phyloP scores from a whole-genome alignment of 1,284 basidiomycete genomes.

The Austroboletus novae-zelandiae region DNA sequence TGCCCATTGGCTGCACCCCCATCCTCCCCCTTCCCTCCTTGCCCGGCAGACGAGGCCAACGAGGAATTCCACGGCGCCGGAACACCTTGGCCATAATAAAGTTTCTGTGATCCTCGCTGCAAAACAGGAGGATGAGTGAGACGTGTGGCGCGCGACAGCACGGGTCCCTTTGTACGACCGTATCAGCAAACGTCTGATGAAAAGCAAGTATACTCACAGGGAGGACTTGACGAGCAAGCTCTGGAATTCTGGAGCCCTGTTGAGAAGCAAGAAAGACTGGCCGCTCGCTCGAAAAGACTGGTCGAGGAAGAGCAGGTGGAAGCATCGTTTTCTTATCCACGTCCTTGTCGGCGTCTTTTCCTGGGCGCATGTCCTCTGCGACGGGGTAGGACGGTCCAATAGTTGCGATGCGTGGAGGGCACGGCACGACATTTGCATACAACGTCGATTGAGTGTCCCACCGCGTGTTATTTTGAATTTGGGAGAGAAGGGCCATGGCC shows the following conservation, averaged over 20 bases:
- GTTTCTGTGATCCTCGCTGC: constrained; percentile 51
- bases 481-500: constrained; percentile 59
- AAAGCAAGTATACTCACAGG: constrained; percentile 44
- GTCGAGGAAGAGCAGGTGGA: constrained; percentile 50
- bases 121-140: constrained; percentile 62
- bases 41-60: constrained; percentile 29
- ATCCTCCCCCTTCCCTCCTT: constrained; percentile 29
- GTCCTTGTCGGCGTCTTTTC: constrained; percentile 30
- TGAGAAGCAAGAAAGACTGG: constrained; percentile 31
- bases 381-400: constrained; percentile 32
- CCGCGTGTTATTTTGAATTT: constrained; percentile 53
- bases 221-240: constrained; percentile 57
- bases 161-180: constrained; percentile 27
- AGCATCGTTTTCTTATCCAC: constrained; percentile 46
- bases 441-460: constrained; percentile 69
- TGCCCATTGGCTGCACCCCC: constrained; percentile 29
- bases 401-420: constrained; percentile 49
- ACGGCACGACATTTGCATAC: constrained; percentile 49
- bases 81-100: constrained; percentile 60
- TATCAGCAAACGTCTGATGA: background rate
- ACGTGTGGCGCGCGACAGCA: constrained; percentile 59
- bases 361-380: constrained; percentile 22
- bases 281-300: constrained; percentile 51
- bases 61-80: constrained; percentile 66
- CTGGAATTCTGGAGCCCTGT: constrained; percentile 47